These are phyloP conservation scores for Phytophthora meadii DNA, from an alignment of 352 stramenopile genomes.

Conservation along the genomic window DNA sequence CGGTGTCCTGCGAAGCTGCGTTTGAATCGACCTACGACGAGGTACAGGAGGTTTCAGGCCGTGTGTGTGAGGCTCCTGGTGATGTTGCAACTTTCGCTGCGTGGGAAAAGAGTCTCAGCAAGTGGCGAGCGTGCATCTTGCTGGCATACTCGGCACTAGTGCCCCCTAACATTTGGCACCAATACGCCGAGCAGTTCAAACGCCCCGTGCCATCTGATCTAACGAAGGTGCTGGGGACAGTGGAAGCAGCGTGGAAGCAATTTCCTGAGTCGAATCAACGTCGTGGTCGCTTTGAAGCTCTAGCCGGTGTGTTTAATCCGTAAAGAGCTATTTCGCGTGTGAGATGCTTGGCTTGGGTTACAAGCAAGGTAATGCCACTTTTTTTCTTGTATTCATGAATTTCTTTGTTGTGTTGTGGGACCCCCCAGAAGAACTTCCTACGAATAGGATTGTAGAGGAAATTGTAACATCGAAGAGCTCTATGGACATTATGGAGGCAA, in stretches of 20 bases:
- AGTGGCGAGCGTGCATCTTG: conserved; percentile 73
- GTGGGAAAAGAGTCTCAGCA: conserved; percentile 62
- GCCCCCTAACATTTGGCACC: conserved; percentile 64
- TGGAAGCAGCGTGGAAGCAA: conserved; percentile 54
- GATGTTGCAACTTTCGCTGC: conserved; percentile 41
- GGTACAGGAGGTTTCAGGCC: conserved; percentile 66
- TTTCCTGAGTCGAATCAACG: conserved; percentile 61
- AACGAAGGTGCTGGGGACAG: conserved; percentile 31
- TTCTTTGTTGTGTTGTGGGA: background rate
- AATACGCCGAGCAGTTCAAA: conserved; percentile 67
- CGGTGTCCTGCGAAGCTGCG: conserved; percentile 74
- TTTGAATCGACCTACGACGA: conserved; percentile 68
- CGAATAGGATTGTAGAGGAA: too few species aligned
- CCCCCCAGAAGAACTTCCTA: too few species aligned
- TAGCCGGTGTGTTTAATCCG: conserved; percentile 38
- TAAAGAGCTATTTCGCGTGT: conserved; percentile 7
- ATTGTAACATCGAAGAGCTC: too few species aligned
- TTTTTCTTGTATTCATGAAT: conserved; percentile 15
- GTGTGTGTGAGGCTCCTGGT: conserved; percentile 44
- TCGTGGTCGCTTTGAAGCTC: conserved; percentile 63
- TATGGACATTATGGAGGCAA: too few species aligned
- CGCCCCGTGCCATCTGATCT: conserved; percentile 61
- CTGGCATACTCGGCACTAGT: conserved; percentile 77
- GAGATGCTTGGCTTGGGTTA: background rate
- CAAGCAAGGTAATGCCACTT: conserved; percentile 11